These are phyloP conservation scores for Zygnema circumcarinatum DNA, from an alignment of 139 green algal genomes.

Conservation along the genomic window DNA sequence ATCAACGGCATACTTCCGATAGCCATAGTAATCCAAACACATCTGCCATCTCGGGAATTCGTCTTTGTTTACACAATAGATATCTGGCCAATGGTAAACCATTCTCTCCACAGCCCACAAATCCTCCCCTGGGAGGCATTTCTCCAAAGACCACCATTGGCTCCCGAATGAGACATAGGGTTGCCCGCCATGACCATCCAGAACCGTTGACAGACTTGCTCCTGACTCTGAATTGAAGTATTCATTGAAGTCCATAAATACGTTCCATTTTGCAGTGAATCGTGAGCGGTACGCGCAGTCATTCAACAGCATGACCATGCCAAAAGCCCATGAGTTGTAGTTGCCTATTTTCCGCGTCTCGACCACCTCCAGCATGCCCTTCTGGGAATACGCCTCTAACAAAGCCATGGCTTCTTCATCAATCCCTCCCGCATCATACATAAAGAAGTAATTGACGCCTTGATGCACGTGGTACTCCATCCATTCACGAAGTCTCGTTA, in stretches of 20 bases:
- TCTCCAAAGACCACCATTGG: constrained; percentile 37
- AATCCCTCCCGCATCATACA: constrained; percentile 41
- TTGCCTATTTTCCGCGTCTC: constrained; percentile 26
- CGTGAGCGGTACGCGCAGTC: constrained; percentile 30
- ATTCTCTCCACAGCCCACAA: constrained; percentile 44
- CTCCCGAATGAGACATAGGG: constrained; percentile 44
- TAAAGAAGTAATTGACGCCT: constrained; percentile 17
- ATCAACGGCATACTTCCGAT: constrained; percentile 19
- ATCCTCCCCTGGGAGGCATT: constrained; percentile 16
- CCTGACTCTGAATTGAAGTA: constrained; percentile 11
- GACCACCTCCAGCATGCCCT: constrained; percentile 38
- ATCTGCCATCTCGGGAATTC: constrained; percentile 25
- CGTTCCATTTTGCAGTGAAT: constrained; percentile 43
- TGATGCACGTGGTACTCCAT: constrained; percentile 45
- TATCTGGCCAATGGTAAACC: constrained; percentile 41
- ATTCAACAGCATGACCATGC: constrained; percentile 30
- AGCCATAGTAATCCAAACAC: constrained; percentile 51
- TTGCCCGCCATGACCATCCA: not conserved
- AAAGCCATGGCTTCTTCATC: constrained; percentile 8
- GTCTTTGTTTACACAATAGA: constrained; percentile 54
- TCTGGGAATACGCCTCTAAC: constrained; percentile 2
- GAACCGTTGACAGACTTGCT: not conserved
- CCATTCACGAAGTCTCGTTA: constrained; percentile 9
- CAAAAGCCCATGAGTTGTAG: constrained; percentile 19
- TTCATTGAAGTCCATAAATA: constrained; percentile 38